Percentiles rank a stretch among this genome's conserved stretches.
phyloP scores from a whole-genome alignment of 352 stramenopile genomes.

The Phytophthora colocasiae region DNA sequence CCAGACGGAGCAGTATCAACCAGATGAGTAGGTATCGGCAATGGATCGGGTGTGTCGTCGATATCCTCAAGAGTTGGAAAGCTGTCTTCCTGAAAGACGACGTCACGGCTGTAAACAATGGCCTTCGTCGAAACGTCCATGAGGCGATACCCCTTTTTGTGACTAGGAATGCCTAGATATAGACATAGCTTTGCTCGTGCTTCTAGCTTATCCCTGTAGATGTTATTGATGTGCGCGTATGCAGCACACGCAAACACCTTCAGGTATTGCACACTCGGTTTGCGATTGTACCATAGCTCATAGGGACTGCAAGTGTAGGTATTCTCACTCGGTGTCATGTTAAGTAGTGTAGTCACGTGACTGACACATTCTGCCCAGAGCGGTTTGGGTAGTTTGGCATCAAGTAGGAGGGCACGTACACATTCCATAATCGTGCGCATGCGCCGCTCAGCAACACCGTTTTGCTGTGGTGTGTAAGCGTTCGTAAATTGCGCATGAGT shows the following conservation, averaged over 20 bases:
- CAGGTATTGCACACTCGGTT: constrained; percentile 4
- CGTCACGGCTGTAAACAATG: constrained; percentile 12
- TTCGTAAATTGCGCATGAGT: too few relatives aligned
- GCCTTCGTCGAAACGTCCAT: too few relatives aligned
- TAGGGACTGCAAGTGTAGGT: background rate
- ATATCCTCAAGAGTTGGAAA: constrained; percentile 2
- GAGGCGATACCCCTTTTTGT: background rate
- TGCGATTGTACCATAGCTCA: background rate
- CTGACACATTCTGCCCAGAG: background rate
- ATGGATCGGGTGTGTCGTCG: background rate
- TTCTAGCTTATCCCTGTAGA: constrained; percentile 2
- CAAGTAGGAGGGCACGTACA: background rate
- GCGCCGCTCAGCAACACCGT: too few relatives aligned
- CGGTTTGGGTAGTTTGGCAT: background rate
- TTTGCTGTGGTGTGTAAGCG: too few relatives aligned
- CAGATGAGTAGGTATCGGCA: background rate
- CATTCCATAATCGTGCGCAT: too few relatives aligned
- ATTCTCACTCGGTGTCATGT: background rate
- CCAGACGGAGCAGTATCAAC: too few relatives aligned
- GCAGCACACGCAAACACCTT: constrained; percentile 3
- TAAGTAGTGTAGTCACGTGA: background rate
- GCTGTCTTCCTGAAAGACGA: constrained; percentile 1
- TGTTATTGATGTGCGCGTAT: background rate
- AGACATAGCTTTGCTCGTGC: constrained; percentile 6
- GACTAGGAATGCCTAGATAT: constrained; percentile 2